A percentile compares a stretch with the other conserved stretches of the same genome.
Evolutionary conservation across 2,329 filamentous ascomycete genomes (phyloP).

Genomic region (Xylariaceae sp.): DNA sequence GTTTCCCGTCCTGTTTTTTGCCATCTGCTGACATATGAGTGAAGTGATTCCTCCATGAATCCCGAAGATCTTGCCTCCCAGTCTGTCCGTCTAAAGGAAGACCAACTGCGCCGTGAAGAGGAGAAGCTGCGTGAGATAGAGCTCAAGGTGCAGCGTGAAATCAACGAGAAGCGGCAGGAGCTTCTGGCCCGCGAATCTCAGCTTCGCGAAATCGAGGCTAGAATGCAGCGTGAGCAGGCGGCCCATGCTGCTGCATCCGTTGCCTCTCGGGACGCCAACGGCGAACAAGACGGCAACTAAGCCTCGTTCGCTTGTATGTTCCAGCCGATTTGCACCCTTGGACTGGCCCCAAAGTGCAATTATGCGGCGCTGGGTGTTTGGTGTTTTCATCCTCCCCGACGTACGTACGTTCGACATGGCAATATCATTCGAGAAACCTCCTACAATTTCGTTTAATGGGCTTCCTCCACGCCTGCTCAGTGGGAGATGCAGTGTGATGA

Average conservation of each 20-base stretch:
- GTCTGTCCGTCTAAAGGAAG: constrained; percentile 98
- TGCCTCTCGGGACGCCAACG: constrained; percentile 44
- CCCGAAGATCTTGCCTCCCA: constrained; percentile 95
- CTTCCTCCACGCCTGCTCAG: constrained; percentile 22
- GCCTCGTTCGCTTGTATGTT: constrained; percentile 18
- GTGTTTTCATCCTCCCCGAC: constrained; percentile 24
- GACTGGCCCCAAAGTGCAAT: constrained; percentile 23
- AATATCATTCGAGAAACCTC: too few species aligned
- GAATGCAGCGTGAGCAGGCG: constrained; percentile 76
- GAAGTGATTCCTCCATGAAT: constrained; percentile 84
- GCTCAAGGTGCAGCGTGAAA: constrained; percentile 98
- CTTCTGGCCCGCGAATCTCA: constrained; percentile 95
- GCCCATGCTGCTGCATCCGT: constrained; percentile 33
- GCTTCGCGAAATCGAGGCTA: constrained; percentile 95
- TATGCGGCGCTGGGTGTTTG: constrained; percentile 30
- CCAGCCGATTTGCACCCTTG: constrained; percentile 23
- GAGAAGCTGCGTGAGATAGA: constrained; percentile 99
- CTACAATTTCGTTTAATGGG: constrained; percentile 26
- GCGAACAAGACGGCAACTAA: constrained; percentile 49
- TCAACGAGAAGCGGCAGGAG: constrained; percentile 99
- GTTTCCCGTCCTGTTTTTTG: background rate
- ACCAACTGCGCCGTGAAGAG: constrained; percentile 97
- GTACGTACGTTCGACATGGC: constrained; percentile 18
- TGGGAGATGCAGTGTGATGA: constrained; percentile 26
- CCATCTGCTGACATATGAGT: constrained; percentile 27